Evolutionary conservation across 2,329 filamentous ascomycete genomes (phyloP).

Genomic region (Elsinoe australis): DNA sequence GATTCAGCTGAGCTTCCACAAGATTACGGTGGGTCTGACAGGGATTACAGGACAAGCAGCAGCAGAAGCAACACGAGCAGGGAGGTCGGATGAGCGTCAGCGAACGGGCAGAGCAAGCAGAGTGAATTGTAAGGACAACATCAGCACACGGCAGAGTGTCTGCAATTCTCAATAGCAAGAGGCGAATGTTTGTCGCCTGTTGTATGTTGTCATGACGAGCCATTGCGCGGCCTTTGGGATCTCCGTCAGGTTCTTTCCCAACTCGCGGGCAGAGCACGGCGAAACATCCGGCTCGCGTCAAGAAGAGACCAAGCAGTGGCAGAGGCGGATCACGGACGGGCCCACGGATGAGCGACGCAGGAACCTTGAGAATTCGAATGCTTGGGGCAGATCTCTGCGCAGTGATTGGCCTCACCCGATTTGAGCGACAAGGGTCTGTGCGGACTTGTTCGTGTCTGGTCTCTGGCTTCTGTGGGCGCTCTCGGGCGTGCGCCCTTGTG

Average conservation of each 20-base stretch:
- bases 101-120: too few relatives aligned
- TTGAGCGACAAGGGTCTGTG: constrained; percentile 1
- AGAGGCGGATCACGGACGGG: too few relatives aligned
- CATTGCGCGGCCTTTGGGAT: background rate
- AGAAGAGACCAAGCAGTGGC: background rate
- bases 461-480: background rate
- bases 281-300: background rate
- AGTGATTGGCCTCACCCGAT: background rate
- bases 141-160: too few relatives aligned
- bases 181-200: too few relatives aligned
- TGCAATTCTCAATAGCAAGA: too few relatives aligned
- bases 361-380: background rate
- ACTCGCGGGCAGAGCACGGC: too few relatives aligned
- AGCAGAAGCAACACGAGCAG: constrained; percentile 11
- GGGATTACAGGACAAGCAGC: constrained; percentile 7
- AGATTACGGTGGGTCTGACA: constrained; percentile 4
- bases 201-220: background rate
- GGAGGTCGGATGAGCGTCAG: background rate
- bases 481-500: too few relatives aligned
- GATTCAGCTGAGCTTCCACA: background rate
- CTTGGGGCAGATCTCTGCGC: constrained; percentile 1
- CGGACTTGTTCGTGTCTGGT: constrained; percentile 3
- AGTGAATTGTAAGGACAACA: too few relatives aligned
- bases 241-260: too few relatives aligned
- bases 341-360: constrained; percentile 8